phyloP scores from a whole-genome alignment of 2,329 filamentous ascomycete genomes.

The Hirsutella thompsonii region DNA sequence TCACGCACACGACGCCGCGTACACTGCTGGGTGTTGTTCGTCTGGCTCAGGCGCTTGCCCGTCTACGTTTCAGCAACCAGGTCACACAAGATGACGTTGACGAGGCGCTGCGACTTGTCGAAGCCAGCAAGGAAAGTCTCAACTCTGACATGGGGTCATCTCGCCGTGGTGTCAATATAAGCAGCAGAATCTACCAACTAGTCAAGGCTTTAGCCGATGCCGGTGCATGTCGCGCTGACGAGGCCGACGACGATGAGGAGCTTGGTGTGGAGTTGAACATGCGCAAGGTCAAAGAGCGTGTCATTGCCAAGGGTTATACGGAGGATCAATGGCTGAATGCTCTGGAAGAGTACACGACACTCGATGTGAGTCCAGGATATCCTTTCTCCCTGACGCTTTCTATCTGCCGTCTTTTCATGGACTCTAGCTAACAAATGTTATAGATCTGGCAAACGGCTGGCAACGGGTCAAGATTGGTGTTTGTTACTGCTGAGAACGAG shows the following conservation, averaged over 20 bases:
- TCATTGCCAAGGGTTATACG: conserved; percentile 93
- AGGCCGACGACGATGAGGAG: conserved; percentile 40
- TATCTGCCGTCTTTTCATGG: not conserved
- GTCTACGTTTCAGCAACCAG: conserved; percentile 73
- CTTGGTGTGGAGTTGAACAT: conserved; percentile 62
- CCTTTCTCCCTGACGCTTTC: not conserved
- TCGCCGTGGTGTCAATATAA: conserved; percentile 62
- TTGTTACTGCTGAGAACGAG: conserved; percentile 48
- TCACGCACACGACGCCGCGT: conserved; percentile 86
- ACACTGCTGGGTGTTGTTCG: conserved; percentile 87
- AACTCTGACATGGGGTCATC: conserved; percentile 53
- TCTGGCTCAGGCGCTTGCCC: conserved; percentile 84
- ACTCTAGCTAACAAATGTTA: conserved; percentile 23
- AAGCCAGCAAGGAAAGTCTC: conserved; percentile 86
- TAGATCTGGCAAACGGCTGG: conserved; percentile 71
- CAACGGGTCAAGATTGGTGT: conserved; percentile 57
- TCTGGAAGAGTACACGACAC: conserved; percentile 74
- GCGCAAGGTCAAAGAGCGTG: conserved; percentile 77
- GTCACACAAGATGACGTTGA: conserved; percentile 91
- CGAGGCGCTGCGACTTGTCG: conserved; percentile 79
- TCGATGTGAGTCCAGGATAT: conserved; percentile 62
- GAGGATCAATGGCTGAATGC: conserved; percentile 81
- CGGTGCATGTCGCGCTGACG: conserved; percentile 70
- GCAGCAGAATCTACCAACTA: conserved; percentile 87
- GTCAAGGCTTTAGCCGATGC: conserved; percentile 79